phyloP scores from a whole-genome alignment of 345 rosid species.

The Rhodomyrtus tomentosa region DNA sequence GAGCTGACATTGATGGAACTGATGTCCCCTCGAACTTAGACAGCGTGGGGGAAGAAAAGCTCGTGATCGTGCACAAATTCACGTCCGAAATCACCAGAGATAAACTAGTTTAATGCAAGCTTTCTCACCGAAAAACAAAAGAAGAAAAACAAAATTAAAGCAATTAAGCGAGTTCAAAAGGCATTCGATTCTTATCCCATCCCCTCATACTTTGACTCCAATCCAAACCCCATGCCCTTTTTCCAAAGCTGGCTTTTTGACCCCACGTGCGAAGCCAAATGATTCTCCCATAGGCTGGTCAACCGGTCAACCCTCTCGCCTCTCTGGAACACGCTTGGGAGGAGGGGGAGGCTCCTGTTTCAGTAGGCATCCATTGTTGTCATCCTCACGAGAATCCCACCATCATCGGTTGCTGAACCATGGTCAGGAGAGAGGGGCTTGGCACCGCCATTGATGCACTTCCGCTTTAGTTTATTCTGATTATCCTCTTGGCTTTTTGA shows the following conservation, averaged over 20 bases:
- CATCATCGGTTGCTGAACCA: neutral
- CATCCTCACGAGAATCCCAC: neutral
- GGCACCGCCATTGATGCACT: neutral
- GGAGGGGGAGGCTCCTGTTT: neutral
- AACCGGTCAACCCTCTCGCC: neutral
- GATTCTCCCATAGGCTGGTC: neutral
- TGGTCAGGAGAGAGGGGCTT: neutral
- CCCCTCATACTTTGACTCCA: neutral
- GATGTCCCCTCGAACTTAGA: neutral
- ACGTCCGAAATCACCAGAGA: neutral
- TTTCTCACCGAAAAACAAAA: neutral
- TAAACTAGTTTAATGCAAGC: neutral
- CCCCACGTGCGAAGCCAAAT: neutral
- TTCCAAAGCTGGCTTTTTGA: neutral
- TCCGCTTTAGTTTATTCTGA: neutral
- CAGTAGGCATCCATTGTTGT: neutral
- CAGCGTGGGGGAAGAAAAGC: neutral
- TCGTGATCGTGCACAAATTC: neutral
- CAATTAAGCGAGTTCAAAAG: neutral
- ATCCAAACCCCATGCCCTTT: neutral
- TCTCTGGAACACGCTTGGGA: neutral
- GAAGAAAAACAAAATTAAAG: neutral
- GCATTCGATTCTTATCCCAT: neutral
- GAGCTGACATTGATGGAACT: neutral
- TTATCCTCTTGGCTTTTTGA: neutral